Evolutionary conservation across 1,284 basidiomycete genomes (phyloP).

Genomic region (Mycosarcoma mackinlayi): DNA sequence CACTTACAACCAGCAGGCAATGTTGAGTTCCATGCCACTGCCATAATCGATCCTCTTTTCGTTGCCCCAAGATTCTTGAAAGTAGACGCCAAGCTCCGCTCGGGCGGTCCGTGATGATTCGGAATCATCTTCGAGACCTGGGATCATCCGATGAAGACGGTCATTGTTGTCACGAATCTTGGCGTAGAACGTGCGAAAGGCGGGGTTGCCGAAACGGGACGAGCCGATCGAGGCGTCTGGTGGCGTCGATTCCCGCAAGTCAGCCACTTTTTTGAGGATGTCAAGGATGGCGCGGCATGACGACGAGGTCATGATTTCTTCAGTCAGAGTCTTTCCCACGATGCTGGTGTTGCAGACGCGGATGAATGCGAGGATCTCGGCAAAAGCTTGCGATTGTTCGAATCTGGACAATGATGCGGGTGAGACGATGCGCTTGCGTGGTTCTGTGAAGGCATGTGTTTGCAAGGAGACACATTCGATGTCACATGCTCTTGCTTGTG

Average conservation of each 20-base stretch:
- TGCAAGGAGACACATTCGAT: slow-evolving; percentile 19
- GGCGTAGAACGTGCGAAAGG: slow-evolving; percentile 91
- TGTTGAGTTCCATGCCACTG: slow-evolving; percentile 98
- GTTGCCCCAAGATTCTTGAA: slow-evolving; percentile 91
- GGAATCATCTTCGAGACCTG: slow-evolving; percentile 66
- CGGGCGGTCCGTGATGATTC: slow-evolving; percentile 32
- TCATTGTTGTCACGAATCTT: slow-evolving; percentile 76
- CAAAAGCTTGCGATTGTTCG: slow-evolving; percentile 79
- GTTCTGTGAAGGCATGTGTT: slow-evolving; percentile 50
- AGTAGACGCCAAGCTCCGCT: slow-evolving; percentile 75
- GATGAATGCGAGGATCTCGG: slow-evolving; percentile 79
- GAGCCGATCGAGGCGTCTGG: slow-evolving; percentile 84
- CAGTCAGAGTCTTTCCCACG: slow-evolving; percentile 78
- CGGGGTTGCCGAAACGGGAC: slow-evolving; percentile 96
- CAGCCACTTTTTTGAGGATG: slow-evolving; percentile 47
- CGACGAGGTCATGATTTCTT: slow-evolving; percentile 65
- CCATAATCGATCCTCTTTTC: slow-evolving; percentile 94
- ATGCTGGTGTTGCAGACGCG: slow-evolving; percentile 81
- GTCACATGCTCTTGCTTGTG: slow-evolving; percentile 14
- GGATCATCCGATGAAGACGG: slow-evolving; percentile 36
- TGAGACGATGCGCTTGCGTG: slow-evolving; percentile 81
- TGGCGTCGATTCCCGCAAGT: slow-evolving; percentile 76
- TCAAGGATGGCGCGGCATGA: slow-evolving; percentile 58
- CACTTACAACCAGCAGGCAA: slow-evolving; percentile 92
- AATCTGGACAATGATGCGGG: slow-evolving; percentile 85